A percentile compares a stretch with the other conserved stretches of the same genome.
These are phyloP conservation scores for Cryphonectria naterciae DNA, from an alignment of 2,329 filamentous ascomycete species.

Conservation along the genomic window DNA sequence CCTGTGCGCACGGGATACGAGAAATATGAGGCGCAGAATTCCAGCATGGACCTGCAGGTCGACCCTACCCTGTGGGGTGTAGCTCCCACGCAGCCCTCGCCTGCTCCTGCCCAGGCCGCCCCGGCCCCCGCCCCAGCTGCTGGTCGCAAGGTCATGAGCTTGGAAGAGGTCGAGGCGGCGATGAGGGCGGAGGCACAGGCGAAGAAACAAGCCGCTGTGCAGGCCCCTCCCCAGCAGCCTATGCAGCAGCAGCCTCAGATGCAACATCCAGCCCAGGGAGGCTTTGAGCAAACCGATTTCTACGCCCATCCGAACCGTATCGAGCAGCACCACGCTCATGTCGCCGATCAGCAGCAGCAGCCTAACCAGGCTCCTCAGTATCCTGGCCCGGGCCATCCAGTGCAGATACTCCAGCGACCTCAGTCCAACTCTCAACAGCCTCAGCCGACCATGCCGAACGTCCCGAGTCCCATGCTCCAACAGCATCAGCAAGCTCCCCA, in stretches of 20 bases:
- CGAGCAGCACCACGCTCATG: slow-evolving; percentile 20
- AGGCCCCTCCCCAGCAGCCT: slow-evolving; percentile 34
- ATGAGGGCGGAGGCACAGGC: slow-evolving; percentile 70
- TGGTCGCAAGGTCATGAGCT: slow-evolving; percentile 82
- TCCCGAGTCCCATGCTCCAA: slow-evolving; percentile 37
- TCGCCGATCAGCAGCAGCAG: slow-evolving; percentile 39
- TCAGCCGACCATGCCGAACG: slow-evolving; percentile 27
- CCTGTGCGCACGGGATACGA: slow-evolving; percentile 85
- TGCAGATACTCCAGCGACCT: slow-evolving; percentile 61
- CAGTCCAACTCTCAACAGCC: slow-evolving; percentile 47
- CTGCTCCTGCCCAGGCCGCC: slow-evolving; percentile 37
- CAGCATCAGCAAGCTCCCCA: slow-evolving; percentile 34
- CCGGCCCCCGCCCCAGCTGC: slow-evolving; percentile 41
- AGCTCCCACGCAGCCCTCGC: slow-evolving; percentile 55
- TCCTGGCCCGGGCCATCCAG: slow-evolving; percentile 50
- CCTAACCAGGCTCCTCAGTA: slow-evolving; percentile 37
- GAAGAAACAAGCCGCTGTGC: slow-evolving; percentile 50
- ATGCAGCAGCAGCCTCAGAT: slow-evolving; percentile 35
- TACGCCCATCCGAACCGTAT: slow-evolving; percentile 24
- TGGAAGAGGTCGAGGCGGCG: slow-evolving; percentile 95
- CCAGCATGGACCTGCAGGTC: slow-evolving; percentile 87
- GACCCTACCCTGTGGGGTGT: slow-evolving; percentile 93
- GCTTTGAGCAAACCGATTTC: slow-evolving; percentile 23
- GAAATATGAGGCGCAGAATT: slow-evolving; percentile 82
- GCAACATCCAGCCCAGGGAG: slow-evolving; percentile 28